A percentile compares a stretch with the other conserved stretches of the same genome.
These are phyloP conservation scores for Plasmodium inui DNA, from an alignment of 169 alveolate species.

Conservation along the genomic window DNA sequence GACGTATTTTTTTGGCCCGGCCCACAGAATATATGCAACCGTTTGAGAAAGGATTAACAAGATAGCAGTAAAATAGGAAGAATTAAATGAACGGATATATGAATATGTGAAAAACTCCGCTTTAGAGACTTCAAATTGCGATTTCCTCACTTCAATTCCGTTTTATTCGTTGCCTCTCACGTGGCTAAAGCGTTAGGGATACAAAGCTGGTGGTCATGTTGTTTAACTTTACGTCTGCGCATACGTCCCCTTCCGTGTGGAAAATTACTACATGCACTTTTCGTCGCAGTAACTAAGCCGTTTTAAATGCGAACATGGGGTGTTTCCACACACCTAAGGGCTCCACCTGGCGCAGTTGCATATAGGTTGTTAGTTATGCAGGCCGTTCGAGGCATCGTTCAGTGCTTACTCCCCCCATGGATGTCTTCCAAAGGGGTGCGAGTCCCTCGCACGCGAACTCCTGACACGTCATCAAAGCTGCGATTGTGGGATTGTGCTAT, in stretches of 20 bases:
- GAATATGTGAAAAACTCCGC: background rate
- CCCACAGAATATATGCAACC: background rate
- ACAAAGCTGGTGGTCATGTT: background rate
- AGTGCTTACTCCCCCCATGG: background rate
- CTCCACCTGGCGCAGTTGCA: background rate
- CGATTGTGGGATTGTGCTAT: background rate
- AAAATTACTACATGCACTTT: background rate
- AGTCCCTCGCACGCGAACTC: background rate
- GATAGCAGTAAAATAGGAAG: background rate
- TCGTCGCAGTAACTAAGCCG: background rate
- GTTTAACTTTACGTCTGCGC: background rate
- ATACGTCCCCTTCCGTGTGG: background rate
- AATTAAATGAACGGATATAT: background rate
- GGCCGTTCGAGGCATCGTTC: background rate
- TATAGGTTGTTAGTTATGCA: background rate
- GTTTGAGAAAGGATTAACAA: background rate
- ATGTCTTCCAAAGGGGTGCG: background rate
- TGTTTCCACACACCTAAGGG: background rate
- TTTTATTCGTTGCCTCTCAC: background rate
- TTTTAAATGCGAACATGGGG: background rate
- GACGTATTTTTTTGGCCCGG: background rate
- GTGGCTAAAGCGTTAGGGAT: background rate
- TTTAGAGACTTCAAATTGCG: background rate
- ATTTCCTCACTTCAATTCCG: background rate
- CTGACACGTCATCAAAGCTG: background rate